phyloP scores from a whole-genome alignment of 805 yeast species.

The Teunomyces cretensis region DNA sequence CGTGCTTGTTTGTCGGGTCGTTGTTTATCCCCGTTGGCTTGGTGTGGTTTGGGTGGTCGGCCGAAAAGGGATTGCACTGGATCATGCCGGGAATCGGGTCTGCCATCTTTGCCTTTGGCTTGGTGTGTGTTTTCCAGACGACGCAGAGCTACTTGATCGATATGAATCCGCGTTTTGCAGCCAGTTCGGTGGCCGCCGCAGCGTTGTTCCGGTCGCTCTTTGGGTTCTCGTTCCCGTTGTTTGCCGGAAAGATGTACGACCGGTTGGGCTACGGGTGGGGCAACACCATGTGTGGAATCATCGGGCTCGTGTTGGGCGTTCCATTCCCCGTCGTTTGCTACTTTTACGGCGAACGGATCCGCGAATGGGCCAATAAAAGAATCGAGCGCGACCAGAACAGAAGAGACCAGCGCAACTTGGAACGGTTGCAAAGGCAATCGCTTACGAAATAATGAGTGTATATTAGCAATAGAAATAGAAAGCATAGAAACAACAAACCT shows the following conservation, averaged over 20 bases:
- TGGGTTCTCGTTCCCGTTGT: conserved; percentile 70
- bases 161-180: conserved; percentile 65
- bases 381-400: conserved; percentile 47
- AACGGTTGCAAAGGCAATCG: conserved; percentile 22
- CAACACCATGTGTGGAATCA: conserved; percentile 57
- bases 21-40: conserved; percentile 58
- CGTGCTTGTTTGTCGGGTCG: conserved; percentile 50
- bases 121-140: conserved; percentile 66
- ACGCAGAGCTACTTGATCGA: conserved; percentile 69
- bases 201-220: conserved; percentile 64
- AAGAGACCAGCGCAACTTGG: conserved; percentile 44
- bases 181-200: conserved; percentile 69
- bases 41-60: conserved; percentile 74
- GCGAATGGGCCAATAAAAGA: conserved; percentile 57
- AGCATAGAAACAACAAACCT: background rate
- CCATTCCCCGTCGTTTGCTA: conserved; percentile 65
- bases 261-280: conserved; percentile 71
- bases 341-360: conserved; percentile 54
- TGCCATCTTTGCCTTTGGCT: conserved; percentile 56
- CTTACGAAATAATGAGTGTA: conserved; percentile 11
- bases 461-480: background rate
- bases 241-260: conserved; percentile 58
- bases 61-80: conserved; percentile 56
- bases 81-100: conserved; percentile 64
- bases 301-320: conserved; percentile 58